A percentile compares a stretch with the other conserved stretches of the same genome.
Evolutionary conservation across 2,329 filamentous ascomycete species (phyloP).

Genomic region (Colletotrichum sp.): DNA sequence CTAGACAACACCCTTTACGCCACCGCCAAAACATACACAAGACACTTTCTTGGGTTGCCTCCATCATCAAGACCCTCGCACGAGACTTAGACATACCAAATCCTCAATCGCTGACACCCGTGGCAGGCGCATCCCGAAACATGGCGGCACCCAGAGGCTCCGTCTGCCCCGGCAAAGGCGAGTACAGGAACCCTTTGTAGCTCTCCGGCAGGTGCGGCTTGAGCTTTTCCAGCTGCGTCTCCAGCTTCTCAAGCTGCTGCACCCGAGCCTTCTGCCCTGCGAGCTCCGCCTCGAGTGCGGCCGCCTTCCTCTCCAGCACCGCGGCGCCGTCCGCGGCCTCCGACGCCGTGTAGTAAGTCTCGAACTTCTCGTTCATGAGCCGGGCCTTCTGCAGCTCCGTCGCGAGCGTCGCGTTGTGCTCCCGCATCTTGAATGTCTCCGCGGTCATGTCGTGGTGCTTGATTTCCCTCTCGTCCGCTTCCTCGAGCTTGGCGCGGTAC

Average conservation of each 20-base stretch:
- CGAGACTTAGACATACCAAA: not conserved
- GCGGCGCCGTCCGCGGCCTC: not conserved
- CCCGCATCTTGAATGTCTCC: conserved; percentile 19
- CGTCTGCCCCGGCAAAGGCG: not conserved
- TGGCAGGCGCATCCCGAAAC: not conserved
- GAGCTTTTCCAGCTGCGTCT: not conserved
- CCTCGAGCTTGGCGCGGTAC: conserved; percentile 26
- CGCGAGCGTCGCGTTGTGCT: conserved; percentile 11
- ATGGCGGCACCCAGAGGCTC: not conserved
- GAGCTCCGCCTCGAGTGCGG: not conserved
- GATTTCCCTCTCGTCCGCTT: conserved; percentile 10
- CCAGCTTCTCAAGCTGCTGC: not conserved
- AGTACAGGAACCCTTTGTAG: not conserved
- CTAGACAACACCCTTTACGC: not conserved
- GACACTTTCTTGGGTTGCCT: not conserved
- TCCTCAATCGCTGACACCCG: not conserved
- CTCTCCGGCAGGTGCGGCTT: not conserved
- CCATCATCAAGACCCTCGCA: not conserved
- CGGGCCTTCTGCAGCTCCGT: conserved; percentile 5
- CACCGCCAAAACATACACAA: not conserved
- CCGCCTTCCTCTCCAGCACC: not conserved
- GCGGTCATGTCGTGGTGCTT: conserved; percentile 16
- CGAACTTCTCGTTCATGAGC: conserved; percentile 2
- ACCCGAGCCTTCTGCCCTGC: not conserved
- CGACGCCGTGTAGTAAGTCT: conserved; percentile 7